phyloP scores from a whole-genome alignment of 2,329 filamentous ascomycete species.

The Penicillium sp. region DNA sequence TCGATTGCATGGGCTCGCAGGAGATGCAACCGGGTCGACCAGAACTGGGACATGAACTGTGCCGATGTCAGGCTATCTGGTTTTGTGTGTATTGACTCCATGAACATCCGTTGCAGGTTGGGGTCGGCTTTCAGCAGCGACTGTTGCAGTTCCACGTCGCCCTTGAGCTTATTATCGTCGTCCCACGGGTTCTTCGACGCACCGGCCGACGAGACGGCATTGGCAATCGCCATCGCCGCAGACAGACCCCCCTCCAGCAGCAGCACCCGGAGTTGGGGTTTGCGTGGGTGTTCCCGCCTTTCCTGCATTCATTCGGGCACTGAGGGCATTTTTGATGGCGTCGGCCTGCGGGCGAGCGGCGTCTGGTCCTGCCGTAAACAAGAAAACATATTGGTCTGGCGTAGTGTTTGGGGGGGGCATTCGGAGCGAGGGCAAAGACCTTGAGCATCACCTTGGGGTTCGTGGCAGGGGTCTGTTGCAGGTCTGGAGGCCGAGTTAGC shows the following conservation, averaged over 20 bases:
- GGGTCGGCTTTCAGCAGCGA: slow-evolving; percentile 82
- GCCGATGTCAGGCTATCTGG: slow-evolving; percentile 78
- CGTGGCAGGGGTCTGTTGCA: slow-evolving; percentile 92
- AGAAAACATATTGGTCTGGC: slow-evolving; percentile 77
- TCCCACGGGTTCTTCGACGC: slow-evolving; percentile 67
- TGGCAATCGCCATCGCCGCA: slow-evolving; percentile 77
- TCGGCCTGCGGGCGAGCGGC: slow-evolving; percentile 85
- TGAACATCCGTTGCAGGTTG: slow-evolving; percentile 78
- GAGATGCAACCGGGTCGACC: slow-evolving; percentile 84
- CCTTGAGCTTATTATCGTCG: slow-evolving; percentile 76
- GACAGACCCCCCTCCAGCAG: slow-evolving; percentile 55
- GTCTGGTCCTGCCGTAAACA: slow-evolving; percentile 77
- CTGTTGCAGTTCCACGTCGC: slow-evolving; percentile 80
- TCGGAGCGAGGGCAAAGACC: slow-evolving; percentile 73
- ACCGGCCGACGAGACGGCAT: slow-evolving; percentile 60
- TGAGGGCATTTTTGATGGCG: slow-evolving; percentile 78
- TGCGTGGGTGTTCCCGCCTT: slow-evolving; percentile 56
- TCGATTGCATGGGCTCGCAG: slow-evolving; percentile 91
- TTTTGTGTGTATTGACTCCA: slow-evolving; percentile 80
- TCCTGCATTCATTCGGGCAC: slow-evolving; percentile 71
- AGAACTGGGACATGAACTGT: slow-evolving; percentile 90
- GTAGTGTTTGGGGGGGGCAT: slow-evolving; percentile 32
- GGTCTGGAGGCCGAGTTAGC: slow-evolving; percentile 59
- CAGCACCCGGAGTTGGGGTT: slow-evolving; percentile 39
- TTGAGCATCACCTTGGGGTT: slow-evolving; percentile 91